Conservation (phyloP, 2,329 filamentous ascomycete species). For the Fusarium miscanthi region DNA sequence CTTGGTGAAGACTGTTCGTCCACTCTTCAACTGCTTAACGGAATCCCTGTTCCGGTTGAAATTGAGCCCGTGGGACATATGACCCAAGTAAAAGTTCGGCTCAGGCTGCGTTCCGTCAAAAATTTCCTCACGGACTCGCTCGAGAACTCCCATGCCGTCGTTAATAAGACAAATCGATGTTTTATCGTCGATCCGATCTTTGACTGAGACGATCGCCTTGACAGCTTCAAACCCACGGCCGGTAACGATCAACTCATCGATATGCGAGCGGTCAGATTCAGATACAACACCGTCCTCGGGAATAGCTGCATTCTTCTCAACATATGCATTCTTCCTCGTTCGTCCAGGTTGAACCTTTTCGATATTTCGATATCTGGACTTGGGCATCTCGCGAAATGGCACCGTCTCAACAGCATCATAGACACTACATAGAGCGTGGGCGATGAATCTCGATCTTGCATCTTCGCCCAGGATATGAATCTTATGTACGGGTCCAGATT, state of each 20-base stretch:
- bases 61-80: conserved; percentile 61
- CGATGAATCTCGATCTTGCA: conserved; percentile 54
- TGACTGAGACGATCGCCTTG: conserved; percentile 68
- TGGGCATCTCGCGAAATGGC: conserved; percentile 42
- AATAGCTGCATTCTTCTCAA: conserved; percentile 40
- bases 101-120: conserved; percentile 74
- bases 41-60: conserved; percentile 55
- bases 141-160: conserved; percentile 86
- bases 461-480: conserved; percentile 58
- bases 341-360: conserved; percentile 39
- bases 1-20: conserved; percentile 48
- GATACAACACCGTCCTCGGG: not conserved
- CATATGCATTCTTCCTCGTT: conserved; percentile 25
- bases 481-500: conserved; percentile 51
- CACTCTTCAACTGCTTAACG: conserved; percentile 52
- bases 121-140: conserved; percentile 76
- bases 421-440: conserved; percentile 54
- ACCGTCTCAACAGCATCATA: conserved; percentile 55
- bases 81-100: conserved; percentile 81
- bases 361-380: conserved; percentile 48
- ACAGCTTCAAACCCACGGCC: conserved; percentile 65
- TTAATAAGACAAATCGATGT: conserved; percentile 82
- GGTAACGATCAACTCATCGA: conserved; percentile 78
- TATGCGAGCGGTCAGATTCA: conserved; percentile 59
- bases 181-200: conserved; percentile 72